Evolutionary conservation across 176 grass and related monocot species (phyloP), one percentile per base, ranked within the genome.

Genomic region (Rhynchospora breviuscula): DNA sequence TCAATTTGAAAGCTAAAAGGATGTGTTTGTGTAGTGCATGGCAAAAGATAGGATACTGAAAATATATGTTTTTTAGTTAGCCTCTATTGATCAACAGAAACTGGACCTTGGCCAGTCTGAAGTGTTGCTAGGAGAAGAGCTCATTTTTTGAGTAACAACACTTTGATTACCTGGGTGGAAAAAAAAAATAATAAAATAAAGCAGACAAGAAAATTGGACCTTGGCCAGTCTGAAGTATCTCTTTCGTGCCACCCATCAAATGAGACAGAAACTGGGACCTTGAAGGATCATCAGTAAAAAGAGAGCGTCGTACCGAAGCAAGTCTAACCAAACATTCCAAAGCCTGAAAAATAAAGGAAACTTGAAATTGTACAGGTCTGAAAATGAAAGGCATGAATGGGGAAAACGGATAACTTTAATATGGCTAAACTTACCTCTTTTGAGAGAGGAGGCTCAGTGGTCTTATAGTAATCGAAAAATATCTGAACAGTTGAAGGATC

Each of bases 211-310:
- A 64, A 65, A 59, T 70, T 84, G 73, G 78, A 97, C 97, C 97
- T 99, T 95, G 91, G 85, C 97, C 97, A 57, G 88, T 99, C 92
- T 93, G 91, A 68, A 99, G 91, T 86, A 99, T 99, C 87, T 99
- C 97, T 86, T 93, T 95, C 14, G 97, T 99, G 83, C 97, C 97
- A 73, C 83, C 81, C 97, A 99, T 99, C 61, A 99, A 71, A 92
- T 99, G 91, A 84, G 86, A 89, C 60, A 99, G 89, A 87, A 90
- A 99, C 53, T 90, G 93, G 54, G 86, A 90, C 72, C 97, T 90
- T 58, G 89, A 85, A 74, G 91, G 75, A 35, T 99, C 97, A 83
- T 99, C 97, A 62, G 89, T 87, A 89, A 96, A 99, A 83, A 99
- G 88, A 82, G 93, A 95, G 13, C 97, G 93, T 65, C 97, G 85